These are phyloP conservation scores for Artemisia argyi DNA, from an alignment of 129 eudicot genomes.

Conservation along the genomic window DNA sequence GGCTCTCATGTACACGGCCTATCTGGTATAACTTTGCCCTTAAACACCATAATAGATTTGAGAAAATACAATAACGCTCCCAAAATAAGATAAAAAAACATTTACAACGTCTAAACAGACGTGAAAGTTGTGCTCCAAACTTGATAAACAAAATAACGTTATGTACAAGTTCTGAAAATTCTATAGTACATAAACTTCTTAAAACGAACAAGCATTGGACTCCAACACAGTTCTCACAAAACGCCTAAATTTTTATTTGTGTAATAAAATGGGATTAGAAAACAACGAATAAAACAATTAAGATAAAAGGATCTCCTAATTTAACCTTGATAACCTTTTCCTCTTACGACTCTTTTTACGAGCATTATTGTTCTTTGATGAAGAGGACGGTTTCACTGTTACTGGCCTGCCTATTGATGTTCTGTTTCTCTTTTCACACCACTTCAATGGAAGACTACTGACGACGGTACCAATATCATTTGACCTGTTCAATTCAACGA, in stretches of 20 bases:
- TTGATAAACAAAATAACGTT: background rate
- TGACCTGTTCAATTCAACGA: slow-evolving; percentile 63
- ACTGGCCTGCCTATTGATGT: slow-evolving; percentile 44
- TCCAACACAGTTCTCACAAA: background rate
- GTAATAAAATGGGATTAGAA: background rate
- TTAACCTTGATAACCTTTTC: slow-evolving; percentile 57
- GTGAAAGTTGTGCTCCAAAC: background rate
- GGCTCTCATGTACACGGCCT: too few species aligned
- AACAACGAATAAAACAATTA: background rate
- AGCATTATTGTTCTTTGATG: slow-evolving; percentile 23
- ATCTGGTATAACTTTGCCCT: too few species aligned
- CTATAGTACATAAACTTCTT: background rate
- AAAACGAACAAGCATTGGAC: background rate
- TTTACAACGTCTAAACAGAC: too few species aligned
- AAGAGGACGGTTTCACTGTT: slow-evolving; percentile 15
- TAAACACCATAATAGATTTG: too few species aligned
- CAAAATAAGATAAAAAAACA: too few species aligned
- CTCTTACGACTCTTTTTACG: slow-evolving; percentile 66
- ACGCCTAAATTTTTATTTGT: background rate
- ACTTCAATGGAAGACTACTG: slow-evolving; percentile 59
- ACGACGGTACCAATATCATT: slow-evolving; percentile 62
- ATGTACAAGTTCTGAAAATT: background rate
- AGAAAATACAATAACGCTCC: too few species aligned
- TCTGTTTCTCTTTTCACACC: slow-evolving; percentile 69
- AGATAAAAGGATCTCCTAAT: background rate